Evolutionary conservation across 345 rosid species (phyloP), one percentile per base, ranked within the genome.

Genomic region (Eucalyptus caleyi): DNA sequence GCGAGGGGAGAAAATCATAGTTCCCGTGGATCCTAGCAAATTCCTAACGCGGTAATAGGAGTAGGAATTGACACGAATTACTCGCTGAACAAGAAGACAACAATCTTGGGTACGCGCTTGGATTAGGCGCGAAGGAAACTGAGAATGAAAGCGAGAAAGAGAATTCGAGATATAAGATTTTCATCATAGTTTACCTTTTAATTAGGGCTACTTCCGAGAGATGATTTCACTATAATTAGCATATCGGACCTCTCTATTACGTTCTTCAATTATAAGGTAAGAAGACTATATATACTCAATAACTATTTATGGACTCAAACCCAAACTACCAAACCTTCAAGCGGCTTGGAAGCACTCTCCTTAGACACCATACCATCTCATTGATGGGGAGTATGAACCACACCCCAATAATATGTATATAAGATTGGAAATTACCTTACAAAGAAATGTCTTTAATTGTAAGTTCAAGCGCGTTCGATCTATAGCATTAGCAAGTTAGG

Each of bases 371-470:
- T 56, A 2, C 13, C 30, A 56, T 24, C 27, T 56, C 30, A 24
- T 56, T 2, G 1, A 56, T 56, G 27, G 30, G 13, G 6, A 56
- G 30, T 56, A 24, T 0, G 0, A 56, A 56, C 5, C 62, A 56
- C 6, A 1, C 13, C 30, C 12, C 6, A 56, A 56, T 2, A 24
- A 2, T 32, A 67, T 1, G 4, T 67, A 32, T 19, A 6, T 32
- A 69, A 8, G 81, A 69, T 69, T 3, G 2, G 44, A 69, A 69
- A 69, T 69, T 9, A 34, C 5, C 42, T 32, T 34, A 16, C 42
- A 34, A 2, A 32, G 42, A 18, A 7, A 67, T 16, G 80, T 16
- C 81, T 69, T 32, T 5, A 16, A 15, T 67, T 30, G 40, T 14
- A 67, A 32, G 40, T 67, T 8, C 77, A 67, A n/a, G 40, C 23